Evolutionary conservation across 306 rosid genomes (phyloP).

Genomic region (Cicer pinnatifidum): DNA sequence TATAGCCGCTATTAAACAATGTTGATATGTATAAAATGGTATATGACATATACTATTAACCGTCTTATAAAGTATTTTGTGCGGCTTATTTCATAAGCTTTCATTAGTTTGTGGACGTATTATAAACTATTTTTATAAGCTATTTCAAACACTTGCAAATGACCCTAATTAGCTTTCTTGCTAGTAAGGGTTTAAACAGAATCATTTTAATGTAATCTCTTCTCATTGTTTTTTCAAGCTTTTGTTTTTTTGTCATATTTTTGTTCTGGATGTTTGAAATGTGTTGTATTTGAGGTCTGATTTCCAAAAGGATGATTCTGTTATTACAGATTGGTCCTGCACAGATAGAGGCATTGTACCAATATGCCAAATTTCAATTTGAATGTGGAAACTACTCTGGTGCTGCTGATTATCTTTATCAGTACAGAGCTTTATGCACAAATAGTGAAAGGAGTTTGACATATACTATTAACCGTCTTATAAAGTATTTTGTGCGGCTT

Average conservation of each 20-base stretch:
- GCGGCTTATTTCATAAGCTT: background rate
- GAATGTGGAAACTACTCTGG: slow-evolving; percentile 99
- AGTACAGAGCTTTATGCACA: slow-evolving; percentile 92
- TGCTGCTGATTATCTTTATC: slow-evolving; percentile 94
- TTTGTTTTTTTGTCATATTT: background rate
- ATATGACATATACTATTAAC: background rate
- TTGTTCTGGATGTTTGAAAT: background rate
- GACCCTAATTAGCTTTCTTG: background rate
- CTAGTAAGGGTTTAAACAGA: background rate
- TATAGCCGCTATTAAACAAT: no score
- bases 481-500: background rate
- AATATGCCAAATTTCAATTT: slow-evolving; percentile 94
- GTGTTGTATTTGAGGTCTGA: slow-evolving; percentile 26
- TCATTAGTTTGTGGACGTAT: background rate
- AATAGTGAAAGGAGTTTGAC: slow-evolving; percentile 81
- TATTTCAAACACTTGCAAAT: background rate
- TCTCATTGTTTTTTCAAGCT: background rate
- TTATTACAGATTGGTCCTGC: slow-evolving; percentile 77
- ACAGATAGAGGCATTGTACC: slow-evolving; percentile 92
- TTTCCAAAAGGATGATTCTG: slow-evolving; percentile 6
- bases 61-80: background rate
- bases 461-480: background rate
- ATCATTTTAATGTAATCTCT: background rate
- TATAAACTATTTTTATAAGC: background rate
- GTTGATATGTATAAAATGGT: no score